Base-by-base conservation (phyloP, 352 stramenopile species). In the Globisporangium splendens region DNA sequence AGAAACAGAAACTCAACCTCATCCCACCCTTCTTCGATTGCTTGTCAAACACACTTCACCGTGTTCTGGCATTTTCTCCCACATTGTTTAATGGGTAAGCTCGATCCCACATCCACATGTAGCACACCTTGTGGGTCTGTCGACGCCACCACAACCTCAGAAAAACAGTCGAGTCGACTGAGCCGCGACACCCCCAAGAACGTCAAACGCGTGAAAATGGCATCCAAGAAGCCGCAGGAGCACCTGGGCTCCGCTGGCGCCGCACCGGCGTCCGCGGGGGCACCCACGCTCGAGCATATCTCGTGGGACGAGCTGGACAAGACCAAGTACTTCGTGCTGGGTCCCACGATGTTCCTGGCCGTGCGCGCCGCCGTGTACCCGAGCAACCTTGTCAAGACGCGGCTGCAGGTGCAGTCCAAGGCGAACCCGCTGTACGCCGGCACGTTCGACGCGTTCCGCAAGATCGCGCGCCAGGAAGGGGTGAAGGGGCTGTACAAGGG, bases 261-360 rank as follows among this genome's bases (percentile, higher is more conserved):
- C 14, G 18, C 52, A 3, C 17, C 65, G 21, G 43, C 58, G n/a
- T 14, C 50, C 18, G 14, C 54, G 21, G 22, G 46, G 11, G 24
- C 59, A 39, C 64, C 75, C 20, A 49, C 53, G 48, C 65, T 84
- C n/a, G 75, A 92, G 63, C 81, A 93, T 67, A 95, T 93, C 54
- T 77, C 80, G n/a, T 95, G 86, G 86, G 86, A 95, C 63, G 84
- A 95, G 61, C 83, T 95, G 38, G 82, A 96, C 72, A 95, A 95
- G 70, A 68, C 72, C 57, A 88, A 83, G 57, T 96, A 95, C 63
- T 96, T 86, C 58, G 61, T 93, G n/a, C 64, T 94, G 3, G 85
- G 87, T 0, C 87, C 87, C 20, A 86, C 78, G 50, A 84, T 91
- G 61, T 93, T 95, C 60, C 68, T 95, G 22, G 75, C 69, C 53